Conservation (phyloP, 148 eudicot species). For the Camellia japonica region DNA sequence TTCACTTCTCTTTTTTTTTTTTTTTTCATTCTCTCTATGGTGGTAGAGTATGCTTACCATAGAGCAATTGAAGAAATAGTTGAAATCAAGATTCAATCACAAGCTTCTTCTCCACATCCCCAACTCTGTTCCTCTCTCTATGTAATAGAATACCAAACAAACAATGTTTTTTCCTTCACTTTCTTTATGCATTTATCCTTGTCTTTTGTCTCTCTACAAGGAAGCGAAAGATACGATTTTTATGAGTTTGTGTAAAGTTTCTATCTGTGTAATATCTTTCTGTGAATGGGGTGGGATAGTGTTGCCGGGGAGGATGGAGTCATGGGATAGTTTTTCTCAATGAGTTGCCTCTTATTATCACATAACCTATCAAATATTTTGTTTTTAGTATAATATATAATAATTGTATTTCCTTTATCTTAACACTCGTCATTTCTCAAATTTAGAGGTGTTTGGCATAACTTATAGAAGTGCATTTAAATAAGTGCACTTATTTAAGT, state of each 20-base stretch:
- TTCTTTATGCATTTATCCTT: conserved; percentile 20
- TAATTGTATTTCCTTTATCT: no score
- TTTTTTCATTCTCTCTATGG: background rate
- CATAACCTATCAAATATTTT: no score
- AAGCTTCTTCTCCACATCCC: conserved; percentile 9
- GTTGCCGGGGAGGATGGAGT: background rate
- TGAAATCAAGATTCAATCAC: background rate
- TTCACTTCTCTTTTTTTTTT: background rate
- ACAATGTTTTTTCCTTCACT: conserved; percentile 19
- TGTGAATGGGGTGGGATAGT: background rate
- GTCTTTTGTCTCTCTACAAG: conserved; percentile 16
- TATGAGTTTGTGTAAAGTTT: background rate
- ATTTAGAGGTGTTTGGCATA: no score
- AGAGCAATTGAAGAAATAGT: conserved; percentile 1
- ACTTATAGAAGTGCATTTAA: no score
- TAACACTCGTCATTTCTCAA: no score
- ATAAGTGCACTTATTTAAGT: no score
- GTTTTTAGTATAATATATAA: no score
- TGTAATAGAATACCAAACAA: background rate
- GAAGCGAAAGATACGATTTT: conserved; percentile 25
- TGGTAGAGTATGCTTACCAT: conserved; percentile 14
- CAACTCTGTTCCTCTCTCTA: conserved; percentile 10
- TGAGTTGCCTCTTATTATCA: no score
- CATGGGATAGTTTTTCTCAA: no score
- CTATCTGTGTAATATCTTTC: background rate